phyloP scores from a whole-genome alignment of 306 rosid species.

The Dalbergia cochinchinensis region DNA sequence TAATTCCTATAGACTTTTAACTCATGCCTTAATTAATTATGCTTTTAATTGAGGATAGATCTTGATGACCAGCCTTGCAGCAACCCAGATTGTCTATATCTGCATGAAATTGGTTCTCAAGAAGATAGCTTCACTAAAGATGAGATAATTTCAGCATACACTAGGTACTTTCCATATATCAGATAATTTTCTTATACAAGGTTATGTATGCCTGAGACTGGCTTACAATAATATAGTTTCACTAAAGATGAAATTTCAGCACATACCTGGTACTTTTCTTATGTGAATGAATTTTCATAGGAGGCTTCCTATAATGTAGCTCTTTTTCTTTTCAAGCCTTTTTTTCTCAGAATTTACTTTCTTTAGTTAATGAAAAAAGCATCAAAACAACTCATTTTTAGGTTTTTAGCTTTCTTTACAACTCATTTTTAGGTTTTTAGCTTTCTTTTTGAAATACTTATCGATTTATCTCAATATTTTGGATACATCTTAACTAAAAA shows the following conservation, averaged over 20 bases:
- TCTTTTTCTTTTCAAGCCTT: no score
- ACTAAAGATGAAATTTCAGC: constrained; percentile 99
- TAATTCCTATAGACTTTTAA: not conserved
- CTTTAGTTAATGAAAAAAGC: no score
- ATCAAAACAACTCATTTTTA: no score
- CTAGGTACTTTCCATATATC: constrained; percentile 64
- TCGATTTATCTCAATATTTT: no score
- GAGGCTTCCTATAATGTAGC: not conserved
- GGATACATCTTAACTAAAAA: no score
- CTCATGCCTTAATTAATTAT: constrained; percentile 31
- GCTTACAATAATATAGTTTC: constrained; percentile 92
- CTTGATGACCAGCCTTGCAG: constrained; percentile 84
- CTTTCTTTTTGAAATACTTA: no score
- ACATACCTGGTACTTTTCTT: constrained; percentile 72
- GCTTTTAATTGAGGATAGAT: constrained; percentile 33
- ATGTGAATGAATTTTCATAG: constrained; percentile 4
- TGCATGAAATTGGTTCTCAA: constrained; percentile 95
- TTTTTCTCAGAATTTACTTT: no score
- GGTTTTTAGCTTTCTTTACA: no score
- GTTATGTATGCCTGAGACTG: constrained; percentile 88
- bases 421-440: no score
- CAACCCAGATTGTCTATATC: constrained; percentile 96
- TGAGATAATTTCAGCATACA: constrained; percentile 93
- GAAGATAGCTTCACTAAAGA: constrained; percentile 99
- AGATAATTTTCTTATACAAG: not conserved